Percentiles rank a stretch among this genome's conserved stretches.
Evolutionary conservation across 1,139 yeast genomes (phyloP).

Genomic region (Zygoascus meyerae): DNA sequence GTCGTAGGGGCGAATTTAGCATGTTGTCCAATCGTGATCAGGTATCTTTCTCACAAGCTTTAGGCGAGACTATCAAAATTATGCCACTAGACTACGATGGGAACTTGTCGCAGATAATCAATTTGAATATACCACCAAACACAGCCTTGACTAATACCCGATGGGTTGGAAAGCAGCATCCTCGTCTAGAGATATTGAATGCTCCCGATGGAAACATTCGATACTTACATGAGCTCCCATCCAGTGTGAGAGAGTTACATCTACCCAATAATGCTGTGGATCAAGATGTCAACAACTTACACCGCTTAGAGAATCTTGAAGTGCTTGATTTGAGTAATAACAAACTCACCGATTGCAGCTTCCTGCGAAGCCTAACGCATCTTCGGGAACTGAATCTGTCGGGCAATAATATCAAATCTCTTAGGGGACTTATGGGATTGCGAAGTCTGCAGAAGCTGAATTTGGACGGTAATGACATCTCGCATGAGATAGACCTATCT

Average conservation of each 20-base stretch:
- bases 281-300: conserved; percentile 28
- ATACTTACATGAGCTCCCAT: conserved; percentile 35
- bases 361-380: conserved; percentile 27
- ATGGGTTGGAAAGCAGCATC: conserved; percentile 35
- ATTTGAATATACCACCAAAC: conserved; percentile 30
- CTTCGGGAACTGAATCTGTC: conserved; percentile 30
- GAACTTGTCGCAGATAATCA: conserved; percentile 35
- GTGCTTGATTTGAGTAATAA: conserved; percentile 32
- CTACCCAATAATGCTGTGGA: conserved; percentile 31
- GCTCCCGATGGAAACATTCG: conserved; percentile 32
- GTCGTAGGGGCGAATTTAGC: conserved; percentile 16
- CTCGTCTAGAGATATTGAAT: conserved; percentile 30
- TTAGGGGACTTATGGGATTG: conserved; percentile 28
- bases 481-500: conserved; percentile 3
- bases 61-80: conserved; percentile 29
- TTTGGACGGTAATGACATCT: conserved; percentile 25
- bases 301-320: conserved; percentile 29
- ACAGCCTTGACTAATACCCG: conserved; percentile 30
- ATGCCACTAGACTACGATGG: conserved; percentile 30
- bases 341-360: conserved; percentile 31
- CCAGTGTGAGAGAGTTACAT: conserved; percentile 25
- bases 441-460: conserved; percentile 29
- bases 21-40: conserved; percentile 18
- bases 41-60: conserved; percentile 30
- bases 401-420: conserved; percentile 25